Evolutionary conservation across 2,329 filamentous ascomycete genomes (phyloP).

Genomic region (Rhynchosporium secalis): DNA sequence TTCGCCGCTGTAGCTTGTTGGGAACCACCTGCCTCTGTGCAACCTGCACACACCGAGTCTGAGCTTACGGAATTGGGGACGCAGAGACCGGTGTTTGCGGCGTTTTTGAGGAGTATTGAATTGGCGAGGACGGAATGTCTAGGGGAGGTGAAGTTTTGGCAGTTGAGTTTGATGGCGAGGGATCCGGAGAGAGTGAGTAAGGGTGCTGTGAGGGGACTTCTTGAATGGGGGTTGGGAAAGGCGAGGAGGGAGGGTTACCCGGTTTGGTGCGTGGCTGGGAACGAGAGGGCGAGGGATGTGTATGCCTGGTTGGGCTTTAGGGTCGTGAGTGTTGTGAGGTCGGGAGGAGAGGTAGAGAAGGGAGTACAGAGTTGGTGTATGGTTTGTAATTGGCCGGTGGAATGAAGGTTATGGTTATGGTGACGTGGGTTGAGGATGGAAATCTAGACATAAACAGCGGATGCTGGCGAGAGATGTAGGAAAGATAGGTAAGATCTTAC

Average conservation of each 20-base stretch:
- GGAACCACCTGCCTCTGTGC: slow-evolving; percentile 13
- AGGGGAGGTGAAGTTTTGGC: slow-evolving; percentile 13
- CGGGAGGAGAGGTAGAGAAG: background rate
- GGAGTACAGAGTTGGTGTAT: slow-evolving; percentile 15
- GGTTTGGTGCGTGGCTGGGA: slow-evolving; percentile 14
- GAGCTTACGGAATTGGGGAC: slow-evolving; percentile 12
- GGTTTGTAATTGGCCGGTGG: slow-evolving; percentile 14
- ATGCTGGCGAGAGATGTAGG: no score
- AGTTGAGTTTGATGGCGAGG: slow-evolving; percentile 18
- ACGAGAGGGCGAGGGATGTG: slow-evolving; percentile 15
- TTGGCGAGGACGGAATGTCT: slow-evolving; percentile 5
- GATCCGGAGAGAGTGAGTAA: slow-evolving; percentile 14
- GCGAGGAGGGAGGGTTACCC: slow-evolving; percentile 3
- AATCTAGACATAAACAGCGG: no score
- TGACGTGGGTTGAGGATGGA: no score
- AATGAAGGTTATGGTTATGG: background rate
- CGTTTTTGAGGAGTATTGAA: slow-evolving; percentile 12
- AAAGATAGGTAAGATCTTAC: no score
- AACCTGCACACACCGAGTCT: background rate
- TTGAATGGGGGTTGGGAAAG: slow-evolving; percentile 10
- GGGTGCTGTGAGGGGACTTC: slow-evolving; percentile 12
- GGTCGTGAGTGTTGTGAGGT: slow-evolving; percentile 14
- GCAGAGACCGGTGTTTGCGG: slow-evolving; percentile 12
- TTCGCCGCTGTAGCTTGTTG: slow-evolving; percentile 17
- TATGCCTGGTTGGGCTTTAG: slow-evolving; percentile 14